Evolutionary conservation across 2,329 filamentous ascomycete genomes (phyloP).

Genomic region (Aspergillus felis): DNA sequence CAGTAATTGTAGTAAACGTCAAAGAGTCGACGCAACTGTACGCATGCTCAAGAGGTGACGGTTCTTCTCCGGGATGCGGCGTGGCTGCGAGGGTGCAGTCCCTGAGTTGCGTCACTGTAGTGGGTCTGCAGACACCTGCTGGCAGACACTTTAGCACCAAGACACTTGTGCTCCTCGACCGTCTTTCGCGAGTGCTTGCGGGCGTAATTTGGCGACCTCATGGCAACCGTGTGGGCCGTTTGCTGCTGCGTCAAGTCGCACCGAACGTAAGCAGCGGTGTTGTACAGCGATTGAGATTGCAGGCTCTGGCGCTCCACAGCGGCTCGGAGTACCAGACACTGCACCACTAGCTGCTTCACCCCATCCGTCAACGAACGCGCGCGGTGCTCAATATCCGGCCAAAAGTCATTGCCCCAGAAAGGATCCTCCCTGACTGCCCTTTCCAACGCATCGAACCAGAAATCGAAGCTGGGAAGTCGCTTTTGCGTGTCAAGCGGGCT

Average conservation of each 20-base stretch:
- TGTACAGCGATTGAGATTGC: constrained; percentile 16
- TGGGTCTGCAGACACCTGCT: constrained; percentile 16
- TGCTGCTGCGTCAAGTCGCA: constrained; percentile 21
- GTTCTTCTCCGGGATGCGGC: constrained; percentile 19
- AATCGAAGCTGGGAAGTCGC: constrained; percentile 30
- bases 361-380: constrained; percentile 36
- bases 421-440: constrained; percentile 40
- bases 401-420: constrained; percentile 42
- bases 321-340: constrained; percentile 36
- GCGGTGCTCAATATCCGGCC: constrained; percentile 40
- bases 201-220: constrained; percentile 29
- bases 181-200: constrained; percentile 29
- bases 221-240: constrained; percentile 19
- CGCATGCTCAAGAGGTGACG: constrained; percentile 16
- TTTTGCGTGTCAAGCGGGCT: constrained; percentile 16
- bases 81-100: constrained; percentile 16
- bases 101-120: constrained; percentile 16
- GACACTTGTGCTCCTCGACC: constrained; percentile 31
- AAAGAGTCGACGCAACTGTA: background rate
- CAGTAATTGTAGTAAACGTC: background rate
- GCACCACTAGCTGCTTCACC: constrained; percentile 36
- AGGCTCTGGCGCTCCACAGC: constrained; percentile 20
- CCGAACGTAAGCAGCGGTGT: constrained; percentile 13
- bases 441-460: constrained; percentile 38
- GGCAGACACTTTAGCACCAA: constrained; percentile 13